These are phyloP conservation scores for Candida pseudoviswanathii DNA, from an alignment of 1,139 yeast genomes.

Conservation along the genomic window DNA sequence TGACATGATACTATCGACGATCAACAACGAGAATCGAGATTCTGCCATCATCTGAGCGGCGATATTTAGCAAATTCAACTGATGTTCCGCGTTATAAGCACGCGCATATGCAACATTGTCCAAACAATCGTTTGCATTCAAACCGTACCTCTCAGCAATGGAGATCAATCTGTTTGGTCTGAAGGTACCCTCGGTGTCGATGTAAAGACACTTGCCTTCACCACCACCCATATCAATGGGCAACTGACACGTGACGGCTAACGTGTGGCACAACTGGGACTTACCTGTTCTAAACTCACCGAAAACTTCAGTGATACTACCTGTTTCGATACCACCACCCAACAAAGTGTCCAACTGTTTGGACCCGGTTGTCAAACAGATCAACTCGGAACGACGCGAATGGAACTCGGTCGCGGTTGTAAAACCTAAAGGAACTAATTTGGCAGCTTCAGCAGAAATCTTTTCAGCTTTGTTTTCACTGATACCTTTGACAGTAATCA, in stretches of 20 bases:
- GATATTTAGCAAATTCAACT: slow-evolving; percentile 77
- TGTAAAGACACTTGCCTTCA: slow-evolving; percentile 94
- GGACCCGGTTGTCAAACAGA: slow-evolving; percentile 93
- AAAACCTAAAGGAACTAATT: slow-evolving; percentile 92
- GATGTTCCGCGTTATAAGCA: slow-evolving; percentile 97
- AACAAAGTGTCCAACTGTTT: slow-evolving; percentile 88
- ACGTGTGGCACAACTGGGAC: slow-evolving; percentile 93
- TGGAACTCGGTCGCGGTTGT: slow-evolving; percentile 97
- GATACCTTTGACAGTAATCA: slow-evolving; percentile 83
- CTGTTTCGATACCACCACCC: slow-evolving; percentile 98
- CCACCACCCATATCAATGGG: slow-evolving; percentile 99
- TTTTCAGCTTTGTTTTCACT: slow-evolving; percentile 96
- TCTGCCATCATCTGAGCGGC: slow-evolving; percentile 98
- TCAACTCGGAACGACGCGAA: slow-evolving; percentile 83
- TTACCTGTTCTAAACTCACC: slow-evolving; percentile 99
- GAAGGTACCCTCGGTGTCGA: slow-evolving; percentile 97
- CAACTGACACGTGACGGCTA: slow-evolving; percentile 94
- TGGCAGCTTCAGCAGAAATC: slow-evolving; percentile 78
- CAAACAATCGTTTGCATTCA: slow-evolving; percentile 91
- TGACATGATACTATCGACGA: slow-evolving; percentile 97
- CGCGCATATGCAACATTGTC: slow-evolving; percentile 97
- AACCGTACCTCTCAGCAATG: slow-evolving; percentile 88
- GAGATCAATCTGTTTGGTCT: slow-evolving; percentile 89
- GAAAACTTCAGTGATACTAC: slow-evolving; percentile 92
- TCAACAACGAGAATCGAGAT: slow-evolving; percentile 75